Conservation (phyloP, 2,329 filamentous ascomycete genomes). For the Neofusicoccum umdonicola region DNA sequence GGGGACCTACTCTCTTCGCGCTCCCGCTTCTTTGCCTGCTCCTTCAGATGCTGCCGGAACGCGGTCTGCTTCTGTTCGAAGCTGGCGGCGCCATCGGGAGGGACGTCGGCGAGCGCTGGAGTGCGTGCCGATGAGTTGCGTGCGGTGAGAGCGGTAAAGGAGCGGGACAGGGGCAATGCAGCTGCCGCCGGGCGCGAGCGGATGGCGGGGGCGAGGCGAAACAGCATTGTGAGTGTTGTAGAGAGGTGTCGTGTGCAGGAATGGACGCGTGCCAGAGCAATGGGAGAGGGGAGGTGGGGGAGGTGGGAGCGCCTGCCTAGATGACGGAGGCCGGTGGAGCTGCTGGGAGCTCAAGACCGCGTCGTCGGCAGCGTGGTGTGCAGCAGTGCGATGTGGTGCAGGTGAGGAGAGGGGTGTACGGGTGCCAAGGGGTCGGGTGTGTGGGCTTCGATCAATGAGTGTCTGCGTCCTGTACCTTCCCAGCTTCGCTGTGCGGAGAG, state of each 20-base stretch:
- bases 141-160: constrained; percentile 17
- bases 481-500: constrained; percentile 2
- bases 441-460: constrained; percentile 2
- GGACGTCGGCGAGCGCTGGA: constrained; percentile 86
- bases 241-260: constrained; percentile 4
- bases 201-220: constrained; percentile 10
- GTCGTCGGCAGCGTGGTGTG: neutral
- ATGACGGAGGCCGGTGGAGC: constrained; percentile 16
- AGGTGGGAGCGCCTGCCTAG: constrained; percentile 1
- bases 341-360: constrained; percentile 15
- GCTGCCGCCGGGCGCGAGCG: neutral
- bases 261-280: constrained; percentile 5
- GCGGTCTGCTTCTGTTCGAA: constrained; percentile 83
- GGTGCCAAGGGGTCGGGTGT: constrained; percentile 7
- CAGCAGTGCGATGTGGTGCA: constrained; percentile 2
- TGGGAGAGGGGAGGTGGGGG: neutral
- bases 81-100: constrained; percentile 64
- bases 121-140: constrained; percentile 14
- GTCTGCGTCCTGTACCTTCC: constrained; percentile 16
- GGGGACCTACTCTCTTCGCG: constrained; percentile 76
- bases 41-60: constrained; percentile 79
- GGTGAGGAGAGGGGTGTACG: constrained; percentile 13
- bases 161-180: constrained; percentile 2
- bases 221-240: constrained; percentile 12
- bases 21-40: constrained; percentile 72